Evolutionary conservation across 495 filamentous ascomycete genomes (phyloP).

Genomic region (Hyaloscypha finlandica): DNA sequence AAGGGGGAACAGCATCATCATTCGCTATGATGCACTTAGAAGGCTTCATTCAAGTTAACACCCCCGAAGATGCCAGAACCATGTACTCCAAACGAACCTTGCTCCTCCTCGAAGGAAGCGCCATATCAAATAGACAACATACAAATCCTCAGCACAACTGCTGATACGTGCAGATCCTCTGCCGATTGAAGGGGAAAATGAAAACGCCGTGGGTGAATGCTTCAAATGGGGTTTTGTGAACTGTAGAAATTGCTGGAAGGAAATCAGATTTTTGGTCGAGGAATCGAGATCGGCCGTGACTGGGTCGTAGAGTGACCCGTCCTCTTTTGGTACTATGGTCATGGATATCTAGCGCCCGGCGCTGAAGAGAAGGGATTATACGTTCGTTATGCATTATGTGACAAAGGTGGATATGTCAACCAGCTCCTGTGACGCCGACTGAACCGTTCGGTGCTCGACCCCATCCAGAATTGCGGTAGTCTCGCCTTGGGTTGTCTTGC

Average conservation of each 20-base stretch:
- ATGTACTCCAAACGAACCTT: constrained; percentile 30
- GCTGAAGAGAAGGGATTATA: constrained; percentile 15
- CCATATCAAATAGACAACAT: constrained; percentile 26
- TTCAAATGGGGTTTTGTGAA: constrained; percentile 13
- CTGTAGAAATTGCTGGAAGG: constrained; percentile 10
- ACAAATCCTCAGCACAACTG: constrained; percentile 25
- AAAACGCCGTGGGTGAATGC: constrained; percentile 27
- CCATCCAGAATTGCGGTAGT: constrained; percentile 58
- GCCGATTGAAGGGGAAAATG: constrained; percentile 9
- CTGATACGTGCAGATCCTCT: constrained; percentile 15
- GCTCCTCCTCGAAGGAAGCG: constrained; percentile 12
- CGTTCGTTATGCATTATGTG: constrained; percentile 27
- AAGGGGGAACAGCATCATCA: constrained; percentile 11
- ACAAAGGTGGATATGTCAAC: constrained; percentile 13
- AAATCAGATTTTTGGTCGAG: constrained; percentile 7
- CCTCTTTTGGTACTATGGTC: constrained; percentile 7
- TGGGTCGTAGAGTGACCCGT: constrained; percentile 5
- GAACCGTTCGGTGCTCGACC: constrained; percentile 34
- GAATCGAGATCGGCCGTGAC: constrained; percentile 16
- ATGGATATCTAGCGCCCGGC: constrained; percentile 18
- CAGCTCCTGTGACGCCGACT: constrained; percentile 33
- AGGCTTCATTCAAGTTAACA: constrained; percentile 4
- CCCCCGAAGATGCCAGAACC: constrained; percentile 27
- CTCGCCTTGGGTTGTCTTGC: constrained; percentile 38
- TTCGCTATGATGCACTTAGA: constrained; percentile 1